These are phyloP conservation scores for Oryza rufipogon DNA, from an alignment of 176 grass and related monocot genomes.

Conservation along the genomic window DNA sequence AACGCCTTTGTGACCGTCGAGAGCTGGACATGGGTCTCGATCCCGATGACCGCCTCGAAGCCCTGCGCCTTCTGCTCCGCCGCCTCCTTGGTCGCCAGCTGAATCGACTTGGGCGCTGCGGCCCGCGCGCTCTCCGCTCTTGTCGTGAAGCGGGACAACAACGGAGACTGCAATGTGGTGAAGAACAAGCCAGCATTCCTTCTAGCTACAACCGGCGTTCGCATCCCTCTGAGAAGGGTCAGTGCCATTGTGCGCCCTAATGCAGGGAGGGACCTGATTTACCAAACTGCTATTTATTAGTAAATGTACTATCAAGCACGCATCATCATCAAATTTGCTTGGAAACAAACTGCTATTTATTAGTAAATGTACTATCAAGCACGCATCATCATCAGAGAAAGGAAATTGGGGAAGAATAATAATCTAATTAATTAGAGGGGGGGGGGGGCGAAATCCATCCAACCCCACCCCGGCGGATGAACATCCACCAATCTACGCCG, in stretches of 20 bases:
- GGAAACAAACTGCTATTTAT: background rate
- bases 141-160: conserved; percentile 25
- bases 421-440: too few species aligned
- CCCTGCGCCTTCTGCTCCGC: conserved; percentile 61
- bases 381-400: too few species aligned
- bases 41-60: conserved; percentile 84
- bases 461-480: too few species aligned
- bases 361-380: background rate
- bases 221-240: conserved; percentile 62
- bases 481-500: background rate
- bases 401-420: too few species aligned
- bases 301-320: too few species aligned
- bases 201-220: conserved; percentile 29
- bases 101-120: conserved; percentile 44
- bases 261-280: background rate
- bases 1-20: conserved; percentile 82
- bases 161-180: conserved; percentile 23
- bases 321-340: background rate
- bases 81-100: conserved; percentile 52
- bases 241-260: conserved; percentile 55
- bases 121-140: conserved; percentile 45
- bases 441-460: background rate
- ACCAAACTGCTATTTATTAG: background rate
- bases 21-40: conserved; percentile 94
- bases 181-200: conserved; percentile 38